Evolutionary conservation across 176 grass and related monocot species (phyloP).

Genomic region (Eremochloa ophiuroides): DNA sequence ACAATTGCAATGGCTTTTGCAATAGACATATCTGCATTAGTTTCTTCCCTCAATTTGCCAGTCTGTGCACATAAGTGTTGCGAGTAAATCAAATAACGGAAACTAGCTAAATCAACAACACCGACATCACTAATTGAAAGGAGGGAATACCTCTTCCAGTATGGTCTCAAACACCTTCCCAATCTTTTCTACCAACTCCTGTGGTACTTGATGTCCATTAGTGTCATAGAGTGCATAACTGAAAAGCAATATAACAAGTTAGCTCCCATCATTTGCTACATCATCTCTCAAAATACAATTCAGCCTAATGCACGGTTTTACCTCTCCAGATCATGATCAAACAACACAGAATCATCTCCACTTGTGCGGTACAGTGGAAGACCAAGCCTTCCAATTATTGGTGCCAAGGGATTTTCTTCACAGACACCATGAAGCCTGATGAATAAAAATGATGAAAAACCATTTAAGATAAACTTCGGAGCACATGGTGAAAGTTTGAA

Average conservation of each 20-base stretch:
- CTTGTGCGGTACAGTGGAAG: constrained; percentile 91
- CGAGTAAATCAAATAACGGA: background rate
- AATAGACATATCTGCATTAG: constrained; percentile 82
- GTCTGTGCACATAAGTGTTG: constrained; percentile 41
- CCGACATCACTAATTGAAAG: background rate
- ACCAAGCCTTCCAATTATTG: constrained; percentile 87
- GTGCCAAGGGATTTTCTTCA: constrained; percentile 95
- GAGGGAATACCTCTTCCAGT: constrained; percentile 68
- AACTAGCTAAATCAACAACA: background rate
- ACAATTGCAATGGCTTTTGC: constrained; percentile 80
- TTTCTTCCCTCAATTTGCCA: constrained; percentile 67
- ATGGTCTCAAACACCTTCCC: constrained; percentile 89
- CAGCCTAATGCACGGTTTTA: constrained; percentile 14
- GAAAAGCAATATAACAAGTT: constrained; percentile 25
- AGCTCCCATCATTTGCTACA: background rate
- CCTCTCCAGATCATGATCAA: constrained; percentile 98
- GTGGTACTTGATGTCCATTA: constrained; percentile 73
- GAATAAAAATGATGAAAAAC: constrained; percentile 13
- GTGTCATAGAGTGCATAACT: constrained; percentile 97
- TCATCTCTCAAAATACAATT: constrained; percentile 3
- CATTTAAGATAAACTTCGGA: background rate
- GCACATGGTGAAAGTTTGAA: constrained; percentile 26
- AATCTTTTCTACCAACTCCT: constrained; percentile 74
- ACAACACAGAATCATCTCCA: constrained; percentile 92
- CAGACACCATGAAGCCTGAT: constrained; percentile 95